Evolutionary conservation across 2,329 filamentous ascomycete species (phyloP).

Genomic region (Penicillium sp.): DNA sequence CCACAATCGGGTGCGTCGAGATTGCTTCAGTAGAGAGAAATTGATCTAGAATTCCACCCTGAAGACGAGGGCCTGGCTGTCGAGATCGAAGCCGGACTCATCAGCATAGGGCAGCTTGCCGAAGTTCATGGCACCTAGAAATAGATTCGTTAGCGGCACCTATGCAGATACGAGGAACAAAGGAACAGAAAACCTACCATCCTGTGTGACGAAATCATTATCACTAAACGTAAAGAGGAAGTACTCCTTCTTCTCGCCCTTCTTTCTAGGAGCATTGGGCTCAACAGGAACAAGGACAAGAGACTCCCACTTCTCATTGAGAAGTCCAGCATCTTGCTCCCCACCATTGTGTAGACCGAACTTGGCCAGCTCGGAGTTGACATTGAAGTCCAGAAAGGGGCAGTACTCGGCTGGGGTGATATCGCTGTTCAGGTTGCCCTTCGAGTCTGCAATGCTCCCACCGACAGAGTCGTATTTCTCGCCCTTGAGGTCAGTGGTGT

Average conservation of each 20-base stretch:
- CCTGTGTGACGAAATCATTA: slow-evolving; percentile 76
- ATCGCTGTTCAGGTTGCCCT: slow-evolving; percentile 58
- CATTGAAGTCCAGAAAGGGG: slow-evolving; percentile 70
- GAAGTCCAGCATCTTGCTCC: slow-evolving; percentile 58
- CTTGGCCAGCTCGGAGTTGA: slow-evolving; percentile 65
- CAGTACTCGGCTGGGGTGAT: slow-evolving; percentile 68
- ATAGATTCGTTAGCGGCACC: neutral
- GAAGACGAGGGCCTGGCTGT: slow-evolving; percentile 69
- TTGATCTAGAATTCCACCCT: slow-evolving; percentile 31
- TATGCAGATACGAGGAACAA: neutral
- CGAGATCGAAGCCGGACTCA: slow-evolving; percentile 60
- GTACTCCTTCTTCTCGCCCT: slow-evolving; percentile 60
- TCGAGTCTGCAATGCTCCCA: slow-evolving; percentile 53
- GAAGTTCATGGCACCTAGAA: slow-evolving; percentile 59
- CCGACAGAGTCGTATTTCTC: slow-evolving; percentile 40
- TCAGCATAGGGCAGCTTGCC: slow-evolving; percentile 64
- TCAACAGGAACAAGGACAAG: slow-evolving; percentile 66
- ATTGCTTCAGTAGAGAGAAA: neutral
- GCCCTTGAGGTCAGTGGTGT: slow-evolving; percentile 64
- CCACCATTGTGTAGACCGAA: slow-evolving; percentile 74
- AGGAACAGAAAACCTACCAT: slow-evolving; percentile 52
- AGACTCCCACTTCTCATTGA: slow-evolving; percentile 82
- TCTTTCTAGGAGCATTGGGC: slow-evolving; percentile 33
- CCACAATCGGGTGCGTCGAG: too few relatives aligned
- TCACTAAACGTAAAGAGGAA: slow-evolving; percentile 72